Evolutionary conservation across 352 stramenopile genomes (phyloP), one percentile per base, ranked within the genome.

Genomic region (Phytophthora uliginosa): DNA sequence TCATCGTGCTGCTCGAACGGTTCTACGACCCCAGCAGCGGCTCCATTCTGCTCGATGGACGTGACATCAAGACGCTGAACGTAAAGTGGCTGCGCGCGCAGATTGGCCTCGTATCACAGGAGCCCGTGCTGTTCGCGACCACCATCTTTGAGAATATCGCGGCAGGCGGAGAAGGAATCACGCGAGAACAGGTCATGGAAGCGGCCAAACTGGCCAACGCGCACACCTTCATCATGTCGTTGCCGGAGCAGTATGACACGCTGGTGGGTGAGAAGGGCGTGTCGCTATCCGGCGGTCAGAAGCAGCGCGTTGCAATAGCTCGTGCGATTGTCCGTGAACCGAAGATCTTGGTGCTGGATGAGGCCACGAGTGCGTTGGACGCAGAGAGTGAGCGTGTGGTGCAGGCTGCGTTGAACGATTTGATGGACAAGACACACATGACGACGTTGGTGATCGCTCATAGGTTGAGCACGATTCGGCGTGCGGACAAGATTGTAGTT

Each of bases 21-120:
- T 98, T 98, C 59, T 99, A 99, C 73, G 86, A 97, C 60, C 89
- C 90, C 15, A 48, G 66, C n/a, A n/a, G n/a, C n/a, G n/a, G n/a
- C n/a, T n/a, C 58, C 2, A 82, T 99, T 13, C 59, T 83, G 4
- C 87, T 98, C 18, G 91, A 98, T 63, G 94, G 90, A 18, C 76
- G 77, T 24, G 78, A 97, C 48, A 75, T 98, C 31, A 80, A 68
- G 59, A 86, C 89, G 24, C 56, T 98, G 5, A 95, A 98, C 61
- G 60, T 98, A 15, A 91, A 89, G 58, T 84, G 77, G 71, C 73
- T 93, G 22, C 79, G 89, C 9, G 69, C 78, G 10, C 81, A 95
- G 63, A 92, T 88, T 33, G 78, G 88, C 7, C 66, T 97, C 0
- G 89, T 96, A 0, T 90, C 80, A 0, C 95, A 98, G 73, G 88